Percentiles rank a stretch among this genome's conserved stretches.
phyloP scores from a whole-genome alignment of 2,329 filamentous ascomycete genomes.

The Diaporthe longicolla region DNA sequence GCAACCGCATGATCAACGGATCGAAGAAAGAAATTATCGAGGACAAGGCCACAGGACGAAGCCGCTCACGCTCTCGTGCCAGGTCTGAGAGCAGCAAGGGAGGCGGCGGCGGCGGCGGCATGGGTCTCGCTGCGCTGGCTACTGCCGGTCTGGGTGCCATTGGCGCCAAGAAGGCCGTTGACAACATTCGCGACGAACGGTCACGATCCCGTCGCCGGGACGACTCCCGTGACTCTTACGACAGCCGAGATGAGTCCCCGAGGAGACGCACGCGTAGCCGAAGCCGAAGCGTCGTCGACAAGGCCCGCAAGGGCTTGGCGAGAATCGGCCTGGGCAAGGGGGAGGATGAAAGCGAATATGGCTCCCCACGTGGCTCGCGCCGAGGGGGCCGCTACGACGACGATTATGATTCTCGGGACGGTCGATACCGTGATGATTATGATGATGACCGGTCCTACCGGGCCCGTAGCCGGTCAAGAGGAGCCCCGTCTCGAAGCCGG shows the following conservation, averaged over 20 bases:
- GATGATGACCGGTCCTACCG: slow-evolving; percentile 62
- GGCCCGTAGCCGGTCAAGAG: slow-evolving; percentile 56
- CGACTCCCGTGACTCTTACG: slow-evolving; percentile 60
- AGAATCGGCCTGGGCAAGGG: slow-evolving; percentile 71
- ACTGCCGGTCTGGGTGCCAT: slow-evolving; percentile 74
- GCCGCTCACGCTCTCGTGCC: slow-evolving; percentile 80
- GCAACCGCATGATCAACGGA: slow-evolving; percentile 88
- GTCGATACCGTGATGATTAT: slow-evolving; percentile 56
- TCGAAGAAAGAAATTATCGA: slow-evolving; percentile 76
- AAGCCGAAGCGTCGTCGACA: slow-evolving; percentile 76
- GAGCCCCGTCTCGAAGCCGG: slow-evolving; percentile 49
- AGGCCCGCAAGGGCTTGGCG: slow-evolving; percentile 72
- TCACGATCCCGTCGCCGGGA: slow-evolving; percentile 64
- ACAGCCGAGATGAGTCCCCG: slow-evolving; percentile 58
- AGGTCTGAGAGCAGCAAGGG: slow-evolving; percentile 67
- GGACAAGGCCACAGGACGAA: slow-evolving; percentile 72
- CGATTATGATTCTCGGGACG: slow-evolving; percentile 59
- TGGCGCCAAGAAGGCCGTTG: slow-evolving; percentile 72
- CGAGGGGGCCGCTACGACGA: slow-evolving; percentile 54
- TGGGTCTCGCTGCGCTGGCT: slow-evolving; percentile 73
- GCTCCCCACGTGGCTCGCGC: slow-evolving; percentile 46
- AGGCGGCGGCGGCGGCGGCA: slow-evolving; percentile 59
- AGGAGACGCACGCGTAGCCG: slow-evolving; percentile 57
- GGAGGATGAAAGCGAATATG: slow-evolving; percentile 51
- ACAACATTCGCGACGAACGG: slow-evolving; percentile 54